Evolutionary conservation across 345 rosid species (phyloP).

Genomic region (Aquilaria yunnanensis): DNA sequence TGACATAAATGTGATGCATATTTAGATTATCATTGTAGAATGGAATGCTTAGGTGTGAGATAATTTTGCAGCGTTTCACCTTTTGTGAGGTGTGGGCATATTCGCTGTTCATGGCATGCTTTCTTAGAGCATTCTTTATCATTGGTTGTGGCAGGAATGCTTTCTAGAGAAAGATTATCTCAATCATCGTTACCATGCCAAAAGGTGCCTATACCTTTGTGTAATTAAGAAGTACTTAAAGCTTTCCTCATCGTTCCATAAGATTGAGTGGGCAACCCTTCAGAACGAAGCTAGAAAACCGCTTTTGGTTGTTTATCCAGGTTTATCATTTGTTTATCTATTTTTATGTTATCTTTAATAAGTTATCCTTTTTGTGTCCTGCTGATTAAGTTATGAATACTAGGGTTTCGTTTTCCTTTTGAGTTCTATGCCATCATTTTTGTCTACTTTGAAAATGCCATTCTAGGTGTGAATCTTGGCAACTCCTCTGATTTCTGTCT

Average conservation of each 20-base stretch:
- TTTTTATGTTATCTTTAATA: background rate
- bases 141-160: slow-evolving; percentile 55
- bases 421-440: background rate
- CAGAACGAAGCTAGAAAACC: slow-evolving; percentile 96
- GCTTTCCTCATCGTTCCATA: slow-evolving; percentile 36
- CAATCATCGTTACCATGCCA: slow-evolving; percentile 85
- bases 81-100: background rate
- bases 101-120: background rate
- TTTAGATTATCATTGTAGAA: too few relatives aligned
- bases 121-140: background rate
- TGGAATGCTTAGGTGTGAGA: too few relatives aligned
- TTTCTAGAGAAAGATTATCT: slow-evolving; percentile 83
- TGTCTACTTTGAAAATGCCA: slow-evolving; percentile 11
- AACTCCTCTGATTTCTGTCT: slow-evolving; percentile 53
- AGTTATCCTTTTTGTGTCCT: background rate
- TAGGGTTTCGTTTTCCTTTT: background rate
- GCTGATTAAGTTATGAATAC: slow-evolving; percentile 2
- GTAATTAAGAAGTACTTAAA: slow-evolving; percentile 57
- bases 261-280: slow-evolving; percentile 71
- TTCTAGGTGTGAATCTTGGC: slow-evolving; percentile 40
- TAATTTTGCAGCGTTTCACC: background rate
- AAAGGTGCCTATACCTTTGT: slow-evolving; percentile 77
- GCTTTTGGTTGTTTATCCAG: slow-evolving; percentile 66
- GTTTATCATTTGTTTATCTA: slow-evolving; percentile 19
- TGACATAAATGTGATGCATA: too few relatives aligned